Percentiles rank a stretch among this genome's conserved stretches.
Evolutionary conservation across 345 rosid species (phyloP).

Genomic region (Eucalyptus cloeziana): DNA sequence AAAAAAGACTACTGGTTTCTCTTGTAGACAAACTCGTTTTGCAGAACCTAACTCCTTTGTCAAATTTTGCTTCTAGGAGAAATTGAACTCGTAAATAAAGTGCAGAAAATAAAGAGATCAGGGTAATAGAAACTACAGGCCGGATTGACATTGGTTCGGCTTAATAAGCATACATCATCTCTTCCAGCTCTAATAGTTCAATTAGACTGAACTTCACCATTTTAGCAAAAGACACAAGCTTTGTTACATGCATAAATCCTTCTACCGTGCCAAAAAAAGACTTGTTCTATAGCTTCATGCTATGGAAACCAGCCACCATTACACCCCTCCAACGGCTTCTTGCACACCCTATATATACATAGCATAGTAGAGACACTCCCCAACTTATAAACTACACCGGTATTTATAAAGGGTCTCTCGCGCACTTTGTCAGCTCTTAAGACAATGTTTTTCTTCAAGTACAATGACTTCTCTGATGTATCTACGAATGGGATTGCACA

Average conservation of each 20-base stretch:
- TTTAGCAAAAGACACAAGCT: neutral
- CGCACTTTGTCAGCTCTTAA: neutral
- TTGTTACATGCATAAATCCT: neutral
- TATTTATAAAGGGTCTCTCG: neutral
- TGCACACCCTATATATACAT: neutral
- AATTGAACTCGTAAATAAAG: too few species aligned
- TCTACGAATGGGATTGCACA: neutral
- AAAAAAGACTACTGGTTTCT: too few species aligned
- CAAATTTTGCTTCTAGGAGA: too few species aligned
- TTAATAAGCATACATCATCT: neutral
- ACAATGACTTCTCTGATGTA: neutral
- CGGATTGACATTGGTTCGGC: neutral
- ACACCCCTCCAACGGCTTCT: neutral
- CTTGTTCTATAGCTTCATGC: neutral
- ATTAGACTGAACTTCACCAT: neutral
- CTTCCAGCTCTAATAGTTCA: neutral
- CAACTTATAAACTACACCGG: neutral
- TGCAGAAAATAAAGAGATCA: neutral
- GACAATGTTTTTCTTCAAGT: neutral
- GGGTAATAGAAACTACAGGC: neutral
- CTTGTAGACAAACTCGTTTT: too few species aligned
- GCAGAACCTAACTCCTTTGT: too few species aligned
- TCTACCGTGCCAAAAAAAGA: neutral
- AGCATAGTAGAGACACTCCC: neutral
- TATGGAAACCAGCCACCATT: neutral